Evolutionary conservation across 1,284 basidiomycete genomes (phyloP).

Genomic region (Veloboletus limbatus): DNA sequence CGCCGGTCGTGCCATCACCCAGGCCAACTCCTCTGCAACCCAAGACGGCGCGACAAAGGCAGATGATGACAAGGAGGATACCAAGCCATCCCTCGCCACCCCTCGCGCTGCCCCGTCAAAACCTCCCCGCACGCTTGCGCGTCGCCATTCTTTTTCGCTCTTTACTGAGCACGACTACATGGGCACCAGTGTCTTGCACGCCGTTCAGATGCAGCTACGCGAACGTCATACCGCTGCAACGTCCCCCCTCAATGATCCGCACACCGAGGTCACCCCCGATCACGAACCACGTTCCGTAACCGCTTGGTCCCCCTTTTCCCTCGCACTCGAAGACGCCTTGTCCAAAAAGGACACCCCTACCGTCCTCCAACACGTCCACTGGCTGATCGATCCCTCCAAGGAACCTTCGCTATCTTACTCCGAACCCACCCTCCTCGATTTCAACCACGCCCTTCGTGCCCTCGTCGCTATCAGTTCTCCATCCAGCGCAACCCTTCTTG

Average conservation of each 20-base stretch:
- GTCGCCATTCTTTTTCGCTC: conserved; percentile 59
- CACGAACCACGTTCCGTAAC: conserved; percentile 21
- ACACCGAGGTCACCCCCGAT: conserved; percentile 8
- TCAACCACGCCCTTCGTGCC: conserved; percentile 61
- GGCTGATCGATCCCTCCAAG: conserved; percentile 22
- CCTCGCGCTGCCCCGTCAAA: conserved; percentile 26
- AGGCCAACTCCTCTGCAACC: conserved; percentile 57
- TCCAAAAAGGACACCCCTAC: conserved; percentile 8
- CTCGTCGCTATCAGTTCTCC: conserved; percentile 44
- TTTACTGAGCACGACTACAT: conserved; percentile 38
- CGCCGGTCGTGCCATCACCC: conserved; percentile 64
- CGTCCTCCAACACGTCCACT: conserved; percentile 21
- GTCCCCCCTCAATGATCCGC: conserved; percentile 22
- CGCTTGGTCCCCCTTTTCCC: conserved; percentile 34
- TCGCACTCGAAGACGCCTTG: conserved; percentile 22
- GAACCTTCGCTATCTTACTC: conserved; percentile 16
- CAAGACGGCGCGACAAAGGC: conserved; percentile 45
- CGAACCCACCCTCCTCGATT: conserved; percentile 43
- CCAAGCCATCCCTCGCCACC: conserved; percentile 34
- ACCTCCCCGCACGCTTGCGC: conserved; percentile 41
- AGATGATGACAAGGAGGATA: conserved; percentile 59
- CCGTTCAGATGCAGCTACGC: conserved; percentile 57
- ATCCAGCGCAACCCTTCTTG: conserved; percentile 58
- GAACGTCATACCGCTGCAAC: conserved; percentile 48
- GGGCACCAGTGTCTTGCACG: conserved; percentile 52